Conservation (phyloP, 1,139 yeast species). For the Schwanniomyces etchellsii region DNA sequence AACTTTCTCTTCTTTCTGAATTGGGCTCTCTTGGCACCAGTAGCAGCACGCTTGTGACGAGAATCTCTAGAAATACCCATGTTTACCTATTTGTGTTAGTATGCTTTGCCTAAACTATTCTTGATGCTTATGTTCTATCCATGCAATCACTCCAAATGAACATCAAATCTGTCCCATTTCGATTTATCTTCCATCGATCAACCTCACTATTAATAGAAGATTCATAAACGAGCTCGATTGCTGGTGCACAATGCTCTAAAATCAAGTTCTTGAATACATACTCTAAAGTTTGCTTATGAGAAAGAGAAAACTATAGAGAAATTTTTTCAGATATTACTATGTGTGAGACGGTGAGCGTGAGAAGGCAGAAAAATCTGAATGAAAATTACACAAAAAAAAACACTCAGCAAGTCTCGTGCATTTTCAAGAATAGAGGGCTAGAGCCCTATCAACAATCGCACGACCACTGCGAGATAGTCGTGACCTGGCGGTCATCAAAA, state of each 20-base stretch:
- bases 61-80: constrained; percentile 99
- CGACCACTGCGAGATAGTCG: no score
- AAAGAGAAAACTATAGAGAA: constrained; percentile 3
- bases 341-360: neutral
- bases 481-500: no score
- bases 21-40: constrained; percentile 99
- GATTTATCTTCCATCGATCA: neutral
- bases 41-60: constrained; percentile 99
- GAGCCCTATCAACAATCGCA: no score
- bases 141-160: no score
- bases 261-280: no score
- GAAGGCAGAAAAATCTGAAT: neutral
- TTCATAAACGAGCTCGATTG: no score
- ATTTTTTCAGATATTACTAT: constrained; percentile 3
- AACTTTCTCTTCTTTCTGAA: constrained; percentile 99
- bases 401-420: no score
- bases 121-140: no score
- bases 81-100: constrained; percentile 25
- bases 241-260: no score
- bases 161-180: no score
- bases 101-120: constrained; percentile 5
- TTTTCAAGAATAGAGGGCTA: no score
- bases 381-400: neutral
- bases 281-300: constrained; percentile 5
- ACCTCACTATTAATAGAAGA: no score